These are phyloP conservation scores for Cryphonectria parasitica DNA, from an alignment of 2,329 filamentous ascomycete genomes.

Conservation along the genomic window DNA sequence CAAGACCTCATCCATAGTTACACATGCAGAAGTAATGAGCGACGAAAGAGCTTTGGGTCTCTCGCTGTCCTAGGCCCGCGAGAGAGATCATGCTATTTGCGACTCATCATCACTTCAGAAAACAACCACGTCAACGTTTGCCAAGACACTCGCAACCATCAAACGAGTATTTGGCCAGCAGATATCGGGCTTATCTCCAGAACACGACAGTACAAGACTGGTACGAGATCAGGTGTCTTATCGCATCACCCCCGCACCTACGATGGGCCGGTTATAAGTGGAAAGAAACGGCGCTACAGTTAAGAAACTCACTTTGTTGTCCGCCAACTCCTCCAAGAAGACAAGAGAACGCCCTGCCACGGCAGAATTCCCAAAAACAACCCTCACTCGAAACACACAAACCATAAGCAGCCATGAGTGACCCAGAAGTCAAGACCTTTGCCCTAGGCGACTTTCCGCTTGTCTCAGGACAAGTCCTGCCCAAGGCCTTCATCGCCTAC, in stretches of 20 bases:
- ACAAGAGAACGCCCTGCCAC: neutral
- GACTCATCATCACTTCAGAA: neutral
- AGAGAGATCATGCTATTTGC: neutral
- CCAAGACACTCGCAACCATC: neutral
- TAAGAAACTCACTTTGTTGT: neutral
- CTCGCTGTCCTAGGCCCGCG: neutral
- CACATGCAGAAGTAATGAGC: neutral
- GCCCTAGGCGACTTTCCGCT: slow-evolving; percentile 69
- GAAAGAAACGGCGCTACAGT: neutral
- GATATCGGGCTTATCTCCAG: neutral
- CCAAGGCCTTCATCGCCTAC: slow-evolving; percentile 72
- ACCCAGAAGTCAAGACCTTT: slow-evolving; percentile 47
- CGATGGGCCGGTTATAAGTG: neutral
- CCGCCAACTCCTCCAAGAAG: neutral
- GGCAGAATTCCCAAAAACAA: no score
- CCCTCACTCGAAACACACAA: neutral
- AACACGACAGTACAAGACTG: neutral
- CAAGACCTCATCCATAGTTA: no score
- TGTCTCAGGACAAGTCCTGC: slow-evolving; percentile 64
- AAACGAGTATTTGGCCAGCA: neutral
- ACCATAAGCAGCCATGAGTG: slow-evolving; percentile 11
- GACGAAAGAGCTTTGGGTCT: neutral
- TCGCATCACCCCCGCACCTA: slow-evolving; percentile 6
- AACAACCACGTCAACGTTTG: neutral
- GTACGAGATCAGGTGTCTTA: neutral